Evolutionary conservation across 495 filamentous ascomycete genomes (phyloP).

Genomic region (Neurospora tetraspora): DNA sequence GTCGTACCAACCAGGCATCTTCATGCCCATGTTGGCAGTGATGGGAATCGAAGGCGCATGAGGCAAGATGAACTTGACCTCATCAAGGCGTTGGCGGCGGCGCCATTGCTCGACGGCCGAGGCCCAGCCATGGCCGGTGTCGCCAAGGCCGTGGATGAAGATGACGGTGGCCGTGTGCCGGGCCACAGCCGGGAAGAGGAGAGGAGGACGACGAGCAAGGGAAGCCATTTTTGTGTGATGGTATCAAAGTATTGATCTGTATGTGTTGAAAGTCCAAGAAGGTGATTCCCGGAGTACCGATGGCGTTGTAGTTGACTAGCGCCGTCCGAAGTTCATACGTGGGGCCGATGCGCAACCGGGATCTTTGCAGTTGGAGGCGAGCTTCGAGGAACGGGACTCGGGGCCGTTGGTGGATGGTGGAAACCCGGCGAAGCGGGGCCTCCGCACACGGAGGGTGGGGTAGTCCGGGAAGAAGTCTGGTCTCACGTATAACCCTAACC

Average conservation of each 20-base stretch:
- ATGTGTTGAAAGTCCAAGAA: not conserved
- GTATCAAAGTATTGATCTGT: not conserved
- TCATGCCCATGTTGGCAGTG: slow-evolving; percentile 71
- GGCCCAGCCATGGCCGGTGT: slow-evolving; percentile 61
- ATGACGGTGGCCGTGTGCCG: slow-evolving; percentile 93
- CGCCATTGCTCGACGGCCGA: slow-evolving; percentile 84
- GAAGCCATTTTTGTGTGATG: slow-evolving; percentile 18
- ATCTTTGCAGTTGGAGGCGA: not conserved
- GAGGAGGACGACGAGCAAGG: slow-evolving; percentile 22
- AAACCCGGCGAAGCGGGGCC: not conserved
- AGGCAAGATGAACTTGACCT: slow-evolving; percentile 88
- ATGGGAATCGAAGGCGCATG: slow-evolving; percentile 88
- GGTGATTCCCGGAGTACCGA: not conserved
- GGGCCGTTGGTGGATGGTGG: not conserved
- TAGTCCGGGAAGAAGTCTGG: not conserved
- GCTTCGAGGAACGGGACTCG: not conserved
- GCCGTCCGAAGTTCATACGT: not conserved
- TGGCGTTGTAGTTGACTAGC: not conserved
- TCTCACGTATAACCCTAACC: not conserved
- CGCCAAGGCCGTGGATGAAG: slow-evolving; percentile 80
- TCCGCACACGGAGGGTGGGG: not conserved
- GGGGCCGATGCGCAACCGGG: not conserved
- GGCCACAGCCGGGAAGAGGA: slow-evolving; percentile 78
- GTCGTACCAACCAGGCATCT: slow-evolving; percentile 90
- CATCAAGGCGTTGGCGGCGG: slow-evolving; percentile 68